Evolutionary conservation across 306 rosid genomes (phyloP), one percentile per base, ranked within the genome.

Genomic region (Glycyrrhiza uralensis): DNA sequence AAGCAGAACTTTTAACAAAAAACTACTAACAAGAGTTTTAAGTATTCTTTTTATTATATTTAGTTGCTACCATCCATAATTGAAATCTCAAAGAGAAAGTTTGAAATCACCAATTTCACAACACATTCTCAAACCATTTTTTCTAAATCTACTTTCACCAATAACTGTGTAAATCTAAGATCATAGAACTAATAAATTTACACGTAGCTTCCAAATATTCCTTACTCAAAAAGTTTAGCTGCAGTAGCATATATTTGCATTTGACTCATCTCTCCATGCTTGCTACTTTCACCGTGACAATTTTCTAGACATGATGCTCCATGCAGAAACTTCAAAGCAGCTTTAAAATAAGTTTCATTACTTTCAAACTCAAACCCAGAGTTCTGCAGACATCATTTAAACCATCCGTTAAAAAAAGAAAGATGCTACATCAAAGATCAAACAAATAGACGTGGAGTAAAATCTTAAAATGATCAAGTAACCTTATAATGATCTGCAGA

Each of bases 281-380:
- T 90, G 71, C 83, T 81, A 78, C 62, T 71, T 63, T 80, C 89
- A 36, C 66, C 69, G 45, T 76, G 41, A 60, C 75, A 77, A 69
- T 69, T 62, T 74, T 88, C 96, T 47, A 85, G 60, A 81, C 86
- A 84, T 14, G 66, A 76, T 18, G 96, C 88, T 68, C 88, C 91
- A 61, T 79, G 93, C 71, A 90, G 91, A 88, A 80, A 90, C 83
- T 84, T 85, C 72, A 88, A 81, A 81, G 88, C 92, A 79, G 96
- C 89, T 81, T 88, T 87, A 62, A 88, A 84, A 79, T 84, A 90
- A 75, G 91, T 88, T 80, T 84, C 94, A 4, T 74, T 86, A 66
- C 96, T 88, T 79, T 88, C 92, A 13, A 82, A 85, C 58, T 44
- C 76, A 80, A 86, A 86, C 65, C 88, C 88, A 58, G 86, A 72